phyloP scores from a whole-genome alignment of 495 filamentous ascomycete genomes.

The Neurospora sp. region DNA sequence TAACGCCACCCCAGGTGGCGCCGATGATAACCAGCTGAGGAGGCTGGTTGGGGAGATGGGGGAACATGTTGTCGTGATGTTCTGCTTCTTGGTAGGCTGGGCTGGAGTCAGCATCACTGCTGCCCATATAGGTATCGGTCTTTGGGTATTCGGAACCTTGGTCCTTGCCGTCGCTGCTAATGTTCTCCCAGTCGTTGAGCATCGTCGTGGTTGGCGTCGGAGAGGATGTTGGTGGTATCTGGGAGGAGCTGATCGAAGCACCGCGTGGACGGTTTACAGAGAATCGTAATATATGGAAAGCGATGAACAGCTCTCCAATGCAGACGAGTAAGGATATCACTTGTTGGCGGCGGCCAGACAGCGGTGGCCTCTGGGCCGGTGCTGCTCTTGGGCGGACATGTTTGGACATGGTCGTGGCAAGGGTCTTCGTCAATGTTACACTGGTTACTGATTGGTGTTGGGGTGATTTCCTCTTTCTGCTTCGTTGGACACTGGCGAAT shows the following conservation, averaged over 20 bases:
- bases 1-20: slow-evolving; percentile 21
- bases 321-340: not conserved
- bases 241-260: not conserved
- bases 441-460: not conserved
- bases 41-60: not conserved
- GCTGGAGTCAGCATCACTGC: not conserved
- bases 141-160: not conserved
- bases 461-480: not conserved
- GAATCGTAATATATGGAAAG: not conserved
- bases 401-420: not conserved
- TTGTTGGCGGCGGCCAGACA: not conserved
- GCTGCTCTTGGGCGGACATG: not conserved
- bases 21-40: slow-evolving; percentile 13
- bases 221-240: not conserved
- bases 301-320: too few relatives aligned
- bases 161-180: not conserved
- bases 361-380: not conserved
- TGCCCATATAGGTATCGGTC: not conserved
- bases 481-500: not conserved
- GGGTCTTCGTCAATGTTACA: not conserved
- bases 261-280: too few relatives aligned
- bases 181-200: not conserved
- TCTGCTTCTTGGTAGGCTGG: slow-evolving; percentile 3
- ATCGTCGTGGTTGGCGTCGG: not conserved
- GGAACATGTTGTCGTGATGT: not conserved